Percentiles rank a stretch among this genome's conserved stretches.
These are phyloP conservation scores for Diplocarpon mali DNA, from an alignment of 2,329 filamentous ascomycete genomes.

Conservation along the genomic window DNA sequence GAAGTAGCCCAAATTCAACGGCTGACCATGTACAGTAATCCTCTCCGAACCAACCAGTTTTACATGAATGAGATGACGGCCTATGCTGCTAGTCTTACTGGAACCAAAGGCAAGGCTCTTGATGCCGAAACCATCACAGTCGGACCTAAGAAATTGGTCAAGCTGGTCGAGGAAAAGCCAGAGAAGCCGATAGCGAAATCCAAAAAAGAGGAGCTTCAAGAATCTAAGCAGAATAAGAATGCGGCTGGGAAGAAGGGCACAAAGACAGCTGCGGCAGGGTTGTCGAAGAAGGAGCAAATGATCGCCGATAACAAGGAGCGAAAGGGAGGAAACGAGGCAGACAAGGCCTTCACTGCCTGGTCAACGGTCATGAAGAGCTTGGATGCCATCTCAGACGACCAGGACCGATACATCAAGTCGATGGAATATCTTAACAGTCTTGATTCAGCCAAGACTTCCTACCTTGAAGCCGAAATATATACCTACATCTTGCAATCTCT, in stretches of 20 bases:
- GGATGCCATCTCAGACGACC: constrained; percentile 19
- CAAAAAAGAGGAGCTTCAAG: constrained; percentile 18
- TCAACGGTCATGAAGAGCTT: constrained; percentile 23
- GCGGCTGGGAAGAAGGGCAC: constrained; percentile 22
- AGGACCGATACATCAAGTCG: constrained; percentile 24
- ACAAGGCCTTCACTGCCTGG: constrained; percentile 27
- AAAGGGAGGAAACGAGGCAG: constrained; percentile 22
- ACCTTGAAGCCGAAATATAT: constrained; percentile 27
- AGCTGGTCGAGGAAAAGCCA: constrained; percentile 21
- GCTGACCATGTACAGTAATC: constrained; percentile 19
- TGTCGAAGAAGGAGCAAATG: constrained; percentile 28
- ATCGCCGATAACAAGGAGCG: constrained; percentile 25
- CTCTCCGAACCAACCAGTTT: constrained; percentile 38
- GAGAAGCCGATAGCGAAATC: constrained; percentile 13
- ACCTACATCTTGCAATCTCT: constrained; percentile 39
- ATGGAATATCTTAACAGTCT: constrained; percentile 24
- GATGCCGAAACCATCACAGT: constrained; percentile 54
- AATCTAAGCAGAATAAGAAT: constrained; percentile 8
- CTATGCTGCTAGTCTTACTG: constrained; percentile 62
- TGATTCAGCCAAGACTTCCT: constrained; percentile 20
- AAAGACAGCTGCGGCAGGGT: constrained; percentile 31
- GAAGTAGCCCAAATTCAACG: neutral
- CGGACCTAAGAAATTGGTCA: constrained; percentile 22
- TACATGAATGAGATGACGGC: constrained; percentile 56
- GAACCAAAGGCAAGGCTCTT: constrained; percentile 48